phyloP scores from a whole-genome alignment of 495 filamentous ascomycete genomes.

The Oleoguttula mirabilis region DNA sequence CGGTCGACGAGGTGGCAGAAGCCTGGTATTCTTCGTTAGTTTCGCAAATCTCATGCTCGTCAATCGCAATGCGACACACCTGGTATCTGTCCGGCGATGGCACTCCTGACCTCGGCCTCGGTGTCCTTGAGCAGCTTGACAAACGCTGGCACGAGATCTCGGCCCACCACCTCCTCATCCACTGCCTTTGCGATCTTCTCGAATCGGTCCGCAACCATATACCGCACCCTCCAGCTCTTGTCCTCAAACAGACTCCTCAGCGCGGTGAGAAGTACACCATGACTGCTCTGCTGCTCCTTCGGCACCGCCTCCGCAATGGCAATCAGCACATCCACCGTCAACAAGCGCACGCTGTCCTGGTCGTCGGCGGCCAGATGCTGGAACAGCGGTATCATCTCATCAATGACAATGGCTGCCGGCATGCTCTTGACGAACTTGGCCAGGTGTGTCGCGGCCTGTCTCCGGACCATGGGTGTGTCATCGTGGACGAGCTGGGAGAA shows the following conservation, averaged over 20 bases:
- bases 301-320: constrained; percentile 94
- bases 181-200: constrained; percentile 99
- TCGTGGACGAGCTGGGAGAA: constrained; percentile 90
- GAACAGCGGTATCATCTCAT: constrained; percentile 98
- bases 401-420: constrained; percentile 77
- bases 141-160: constrained; percentile 92
- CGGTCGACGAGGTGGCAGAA: constrained; percentile 84
- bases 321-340: constrained; percentile 94
- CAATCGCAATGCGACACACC: too few species aligned
- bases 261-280: constrained; percentile 81
- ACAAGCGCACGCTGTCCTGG: constrained; percentile 89
- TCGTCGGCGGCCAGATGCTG: constrained; percentile 92
- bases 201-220: constrained; percentile 97
- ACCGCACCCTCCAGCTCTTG: constrained; percentile 97
- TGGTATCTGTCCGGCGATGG: constrained; percentile 93
- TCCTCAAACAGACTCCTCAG: constrained; percentile 89
- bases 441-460: constrained; percentile 89
- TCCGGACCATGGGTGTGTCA: constrained; percentile 96
- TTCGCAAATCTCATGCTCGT: too few species aligned
- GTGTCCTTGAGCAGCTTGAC: constrained; percentile 95
- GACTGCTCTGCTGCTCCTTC: constrained; percentile 93
- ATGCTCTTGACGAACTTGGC: constrained; percentile 97
- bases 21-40: constrained; percentile 39
- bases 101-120: constrained; percentile 93
- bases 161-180: constrained; percentile 86